phyloP scores from a whole-genome alignment of 2,329 filamentous ascomycete genomes.

The Ascochyta viciae-villosae region DNA sequence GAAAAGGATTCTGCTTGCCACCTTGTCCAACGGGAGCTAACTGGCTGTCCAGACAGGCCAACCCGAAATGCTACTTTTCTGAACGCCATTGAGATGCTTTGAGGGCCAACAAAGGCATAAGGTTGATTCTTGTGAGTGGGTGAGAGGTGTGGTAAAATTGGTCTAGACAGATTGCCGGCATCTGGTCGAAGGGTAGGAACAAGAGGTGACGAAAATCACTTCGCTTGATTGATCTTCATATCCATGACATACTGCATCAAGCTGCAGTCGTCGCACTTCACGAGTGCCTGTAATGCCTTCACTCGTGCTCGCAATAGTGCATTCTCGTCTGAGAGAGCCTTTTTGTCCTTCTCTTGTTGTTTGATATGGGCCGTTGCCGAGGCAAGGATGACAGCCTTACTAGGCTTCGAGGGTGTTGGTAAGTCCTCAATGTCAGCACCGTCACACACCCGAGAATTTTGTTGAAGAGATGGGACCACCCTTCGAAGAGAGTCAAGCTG shows the following conservation, averaged over 20 bases:
- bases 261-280: constrained; percentile 56
- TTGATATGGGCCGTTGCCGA: constrained; percentile 57
- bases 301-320: constrained; percentile 48
- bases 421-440: constrained; percentile 54
- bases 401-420: constrained; percentile 51
- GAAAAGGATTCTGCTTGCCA: constrained; percentile 2
- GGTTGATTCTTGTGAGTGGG: constrained; percentile 2
- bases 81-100: constrained; percentile 30
- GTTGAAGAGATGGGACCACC: constrained; percentile 51
- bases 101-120: not conserved
- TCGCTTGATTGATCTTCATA: constrained; percentile 47
- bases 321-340: constrained; percentile 49
- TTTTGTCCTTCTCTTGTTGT: constrained; percentile 54
- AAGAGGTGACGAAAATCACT: constrained; percentile 13
- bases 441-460: constrained; percentile 45
- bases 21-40: constrained; percentile 15
- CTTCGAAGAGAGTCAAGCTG: constrained; percentile 53
- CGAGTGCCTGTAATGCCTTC: constrained; percentile 53
- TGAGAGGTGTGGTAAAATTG: not conserved
- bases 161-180: constrained; percentile 19
- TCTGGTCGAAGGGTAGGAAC: constrained; percentile 4
- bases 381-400: constrained; percentile 56
- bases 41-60: constrained; percentile 18
- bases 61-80: constrained; percentile 17
- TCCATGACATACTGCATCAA: constrained; percentile 54